Conservation (phyloP, 176 grass and related monocot genomes). For the Carex scoparia region DNA sequence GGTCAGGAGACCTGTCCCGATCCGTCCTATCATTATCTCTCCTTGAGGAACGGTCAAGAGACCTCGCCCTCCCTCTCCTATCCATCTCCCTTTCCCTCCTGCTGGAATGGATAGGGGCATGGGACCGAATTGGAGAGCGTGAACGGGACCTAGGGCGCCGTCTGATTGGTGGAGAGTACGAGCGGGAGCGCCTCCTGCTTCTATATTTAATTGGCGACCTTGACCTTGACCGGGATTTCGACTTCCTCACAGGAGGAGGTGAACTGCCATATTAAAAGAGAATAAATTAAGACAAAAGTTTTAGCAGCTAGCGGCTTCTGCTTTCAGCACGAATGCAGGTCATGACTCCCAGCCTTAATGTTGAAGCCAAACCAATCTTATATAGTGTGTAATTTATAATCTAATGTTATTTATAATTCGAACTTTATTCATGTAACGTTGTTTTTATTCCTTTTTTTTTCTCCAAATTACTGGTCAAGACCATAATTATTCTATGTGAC, state of each 20-base stretch:
- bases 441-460: neutral
- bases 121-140: conserved; percentile 58
- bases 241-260: conserved; percentile 39
- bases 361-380: neutral
- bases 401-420: neutral
- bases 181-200: conserved; percentile 59
- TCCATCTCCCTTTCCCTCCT: conserved; percentile 29
- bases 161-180: conserved; percentile 64
- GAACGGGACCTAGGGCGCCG: conserved; percentile 47
- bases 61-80: conserved; percentile 4
- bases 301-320: neutral
- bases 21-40: neutral
- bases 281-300: neutral
- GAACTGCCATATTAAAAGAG: conserved; percentile 53
- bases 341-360: neutral
- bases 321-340: neutral
- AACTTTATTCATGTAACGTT: neutral
- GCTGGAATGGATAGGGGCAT: conserved; percentile 42
- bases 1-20: neutral
- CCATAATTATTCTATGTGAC: too few species aligned
- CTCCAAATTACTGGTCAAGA: neutral
- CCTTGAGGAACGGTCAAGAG: neutral
- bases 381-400: neutral
- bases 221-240: conserved; percentile 74
- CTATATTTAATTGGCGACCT: conserved; percentile 87